These are phyloP conservation scores for Fusarium nelsonii DNA, from an alignment of 2,329 filamentous ascomycete species.

Conservation along the genomic window DNA sequence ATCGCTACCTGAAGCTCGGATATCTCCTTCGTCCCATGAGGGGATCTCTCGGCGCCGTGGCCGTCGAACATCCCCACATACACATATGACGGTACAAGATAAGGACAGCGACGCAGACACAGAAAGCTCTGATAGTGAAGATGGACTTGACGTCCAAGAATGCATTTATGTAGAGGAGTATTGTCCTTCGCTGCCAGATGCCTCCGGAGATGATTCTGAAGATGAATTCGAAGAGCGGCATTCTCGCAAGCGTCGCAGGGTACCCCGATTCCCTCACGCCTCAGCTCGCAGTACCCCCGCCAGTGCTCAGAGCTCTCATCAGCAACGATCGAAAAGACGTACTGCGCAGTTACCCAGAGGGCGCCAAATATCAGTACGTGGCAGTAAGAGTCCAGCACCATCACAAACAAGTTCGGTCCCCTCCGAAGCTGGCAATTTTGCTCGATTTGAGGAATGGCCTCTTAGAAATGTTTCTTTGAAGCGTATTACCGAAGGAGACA, in stretches of 20 bases:
- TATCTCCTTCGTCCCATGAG: neutral
- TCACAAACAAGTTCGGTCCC: constrained; percentile 4
- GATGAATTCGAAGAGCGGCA: neutral
- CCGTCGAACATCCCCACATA: neutral
- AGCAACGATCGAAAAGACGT: neutral
- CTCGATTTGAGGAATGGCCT: constrained; percentile 14
- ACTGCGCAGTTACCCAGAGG: neutral
- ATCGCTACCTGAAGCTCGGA: neutral
- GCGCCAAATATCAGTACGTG: constrained; percentile 3
- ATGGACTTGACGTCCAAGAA: neutral
- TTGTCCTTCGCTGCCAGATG: neutral
- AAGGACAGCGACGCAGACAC: neutral
- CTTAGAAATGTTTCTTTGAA: constrained; percentile 12
- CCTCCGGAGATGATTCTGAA: neutral
- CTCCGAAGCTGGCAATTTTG: neutral
- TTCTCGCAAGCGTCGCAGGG: neutral
- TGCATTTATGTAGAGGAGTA: neutral
- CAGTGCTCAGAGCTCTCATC: constrained; percentile 4
- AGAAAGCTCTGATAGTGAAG: neutral
- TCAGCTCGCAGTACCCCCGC: neutral
- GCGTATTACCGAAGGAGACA: constrained; percentile 5
- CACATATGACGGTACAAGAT: neutral
- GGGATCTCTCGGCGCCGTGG: neutral
- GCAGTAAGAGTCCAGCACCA: constrained; percentile 13
- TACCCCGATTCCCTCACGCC: neutral